Conservation (phyloP, 129 eudicot genomes). For the Flaveria linearis region DNA sequence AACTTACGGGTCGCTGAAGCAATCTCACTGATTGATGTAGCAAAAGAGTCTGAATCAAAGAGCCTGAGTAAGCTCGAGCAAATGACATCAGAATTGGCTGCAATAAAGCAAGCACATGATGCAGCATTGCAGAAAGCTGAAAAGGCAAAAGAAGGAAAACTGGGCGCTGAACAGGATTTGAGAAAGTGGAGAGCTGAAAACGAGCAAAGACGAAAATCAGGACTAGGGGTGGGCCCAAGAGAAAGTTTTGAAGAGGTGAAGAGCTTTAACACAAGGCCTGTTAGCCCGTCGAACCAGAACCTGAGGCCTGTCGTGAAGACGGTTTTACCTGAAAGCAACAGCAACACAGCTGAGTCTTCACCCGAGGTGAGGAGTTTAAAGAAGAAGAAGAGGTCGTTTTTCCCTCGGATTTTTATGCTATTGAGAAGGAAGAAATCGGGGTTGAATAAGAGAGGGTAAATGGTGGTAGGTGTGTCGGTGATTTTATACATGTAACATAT, state of each 20-base stretch:
- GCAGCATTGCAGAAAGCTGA: conserved; percentile 68
- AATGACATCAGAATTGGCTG: conserved; percentile 49
- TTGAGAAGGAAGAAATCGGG: conserved; percentile 60
- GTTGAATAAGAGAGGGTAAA: conserved; percentile 37
- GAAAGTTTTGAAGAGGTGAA: conserved; percentile 53
- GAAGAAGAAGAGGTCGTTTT: conserved; percentile 68
- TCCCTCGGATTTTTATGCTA: conserved; percentile 74
- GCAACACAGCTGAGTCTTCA: conserved; percentile 55
- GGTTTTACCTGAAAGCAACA: conserved; percentile 37
- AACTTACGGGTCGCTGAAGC: conserved; percentile 67
- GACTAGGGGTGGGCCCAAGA: conserved; percentile 46
- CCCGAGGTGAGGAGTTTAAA: conserved; percentile 49
- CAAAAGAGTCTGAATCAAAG: conserved; percentile 65
- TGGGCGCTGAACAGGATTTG: conserved; percentile 73
- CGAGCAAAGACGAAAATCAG: conserved; percentile 75
- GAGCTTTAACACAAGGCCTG: conserved; percentile 34
- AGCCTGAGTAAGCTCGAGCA: conserved; percentile 65
- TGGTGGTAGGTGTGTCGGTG: neutral
- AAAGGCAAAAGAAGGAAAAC: conserved; percentile 78
- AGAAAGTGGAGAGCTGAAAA: conserved; percentile 86
- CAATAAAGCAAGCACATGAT: conserved; percentile 52
- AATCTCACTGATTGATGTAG: conserved; percentile 62
- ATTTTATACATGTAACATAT: conserved; percentile 33
- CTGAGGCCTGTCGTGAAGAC: conserved; percentile 36
- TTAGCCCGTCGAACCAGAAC: conserved; percentile 32